A percentile compares a stretch with the other conserved stretches of the same genome.
Evolutionary conservation across 768 basidiomycete species (phyloP).

Genomic region (Daedaleopsis nitida): DNA sequence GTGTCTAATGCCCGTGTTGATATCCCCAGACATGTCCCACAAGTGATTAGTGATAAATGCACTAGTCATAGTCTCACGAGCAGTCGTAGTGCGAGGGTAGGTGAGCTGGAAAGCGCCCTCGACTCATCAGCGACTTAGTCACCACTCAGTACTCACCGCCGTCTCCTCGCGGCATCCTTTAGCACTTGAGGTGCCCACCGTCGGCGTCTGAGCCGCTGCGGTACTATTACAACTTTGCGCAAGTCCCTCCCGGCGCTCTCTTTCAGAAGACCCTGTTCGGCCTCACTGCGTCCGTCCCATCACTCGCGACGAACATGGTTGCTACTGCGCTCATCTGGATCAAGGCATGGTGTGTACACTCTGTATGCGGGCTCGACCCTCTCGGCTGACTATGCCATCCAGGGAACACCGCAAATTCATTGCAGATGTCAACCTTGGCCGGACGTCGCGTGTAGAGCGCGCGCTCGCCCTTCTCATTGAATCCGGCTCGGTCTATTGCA

Average conservation of each 20-base stretch:
- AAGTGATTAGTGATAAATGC: too few relatives aligned
- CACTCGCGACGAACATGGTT: background rate
- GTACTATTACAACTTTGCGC: background rate
- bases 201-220: background rate
- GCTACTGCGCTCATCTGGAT: background rate
- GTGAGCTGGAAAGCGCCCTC: too few relatives aligned
- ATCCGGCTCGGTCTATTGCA: background rate
- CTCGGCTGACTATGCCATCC: background rate
- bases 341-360: background rate
- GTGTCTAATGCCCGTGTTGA: too few relatives aligned
- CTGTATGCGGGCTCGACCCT: background rate
- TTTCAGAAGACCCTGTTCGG: background rate
- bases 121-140: too few relatives aligned
- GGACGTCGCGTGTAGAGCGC: background rate
- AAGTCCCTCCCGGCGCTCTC: background rate
- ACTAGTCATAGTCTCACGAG: too few relatives aligned
- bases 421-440: background rate
- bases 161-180: too few relatives aligned
- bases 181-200: background rate
- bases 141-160: too few relatives aligned
- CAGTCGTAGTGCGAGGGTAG: too few relatives aligned
- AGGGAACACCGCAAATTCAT: slow-evolving; percentile 1
- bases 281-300: background rate
- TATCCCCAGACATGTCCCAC: too few relatives aligned
- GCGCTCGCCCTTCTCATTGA: background rate